These are phyloP conservation scores for bread wheat (Triticum aestivum) DNA, from an alignment of 176 grass and related monocot species.

Conservation along the genomic window IWGSC_CS_RefSeq_v2.1 NC_057797.1:731950022-731950521, in stretches of 20 bases:
- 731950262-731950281: slow-evolving; percentile 52
- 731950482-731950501: slow-evolving; percentile 43
- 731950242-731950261: slow-evolving; percentile 54
- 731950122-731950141: slow-evolving; percentile 31
- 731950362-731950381: slow-evolving; percentile 55
- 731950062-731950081: slow-evolving; percentile 43
- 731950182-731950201: slow-evolving; percentile 43
- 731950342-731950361: slow-evolving; percentile 53
- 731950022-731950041: slow-evolving; percentile 53
- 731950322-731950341: slow-evolving; percentile 56
- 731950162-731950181: slow-evolving; percentile 68
- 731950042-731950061: slow-evolving; percentile 44
- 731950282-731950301: background rate
- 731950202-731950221: slow-evolving; percentile 51
- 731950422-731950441: slow-evolving; percentile 48
- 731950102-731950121: slow-evolving; percentile 26
- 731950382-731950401: slow-evolving; percentile 63
- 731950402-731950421: slow-evolving; percentile 41
- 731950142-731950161: slow-evolving; percentile 48
- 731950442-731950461: slow-evolving; percentile 41
- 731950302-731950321: slow-evolving; percentile 13
- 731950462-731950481: slow-evolving; percentile 68
- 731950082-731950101: background rate
- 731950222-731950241: slow-evolving; percentile 44
- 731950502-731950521: slow-evolving; percentile 20